Conservation (phyloP, 345 rosid species). For the Euphorbia lathyris region DNA sequence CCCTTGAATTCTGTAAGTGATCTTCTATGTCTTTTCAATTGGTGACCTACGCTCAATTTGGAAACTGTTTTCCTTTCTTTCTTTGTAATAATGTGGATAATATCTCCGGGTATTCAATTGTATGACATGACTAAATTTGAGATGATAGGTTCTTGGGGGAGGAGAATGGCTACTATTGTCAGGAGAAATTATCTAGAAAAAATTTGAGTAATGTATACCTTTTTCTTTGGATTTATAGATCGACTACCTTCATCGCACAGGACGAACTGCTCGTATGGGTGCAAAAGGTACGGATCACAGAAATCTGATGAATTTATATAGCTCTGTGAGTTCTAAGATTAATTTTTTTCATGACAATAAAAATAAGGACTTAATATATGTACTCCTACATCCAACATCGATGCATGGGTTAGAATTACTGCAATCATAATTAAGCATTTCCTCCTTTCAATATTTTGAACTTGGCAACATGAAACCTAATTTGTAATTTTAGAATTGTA, state of each 20-base stretch:
- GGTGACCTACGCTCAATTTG: not conserved
- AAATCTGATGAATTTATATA: slow-evolving; percentile 1
- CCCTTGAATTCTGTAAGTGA: slow-evolving; percentile 80
- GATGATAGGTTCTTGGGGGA: not conserved
- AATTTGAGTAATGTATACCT: not conserved
- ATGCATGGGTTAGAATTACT: not conserved
- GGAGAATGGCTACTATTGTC: not conserved
- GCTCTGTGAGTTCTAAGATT: not conserved
- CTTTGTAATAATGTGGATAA: not conserved
- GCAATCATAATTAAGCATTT: not conserved
- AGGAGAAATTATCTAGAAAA: not conserved
- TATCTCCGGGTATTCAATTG: not conserved
- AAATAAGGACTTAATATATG: not conserved
- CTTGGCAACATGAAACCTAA: not conserved
- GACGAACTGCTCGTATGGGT: slow-evolving; percentile 98
- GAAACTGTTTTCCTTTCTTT: not conserved
- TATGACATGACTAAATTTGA: not conserved
- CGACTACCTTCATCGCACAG: slow-evolving; percentile 95
- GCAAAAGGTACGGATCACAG: slow-evolving; percentile 64
- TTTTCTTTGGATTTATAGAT: slow-evolving; percentile 44
- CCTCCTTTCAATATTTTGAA: not conserved
- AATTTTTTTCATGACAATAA: not conserved
- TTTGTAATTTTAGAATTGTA: too few relatives aligned
- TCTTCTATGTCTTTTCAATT: not conserved
- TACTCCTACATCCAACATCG: not conserved